These are phyloP conservation scores for Sinapis alba DNA, from an alignment of 441 rosid species.

Conservation along the genomic window DNA sequence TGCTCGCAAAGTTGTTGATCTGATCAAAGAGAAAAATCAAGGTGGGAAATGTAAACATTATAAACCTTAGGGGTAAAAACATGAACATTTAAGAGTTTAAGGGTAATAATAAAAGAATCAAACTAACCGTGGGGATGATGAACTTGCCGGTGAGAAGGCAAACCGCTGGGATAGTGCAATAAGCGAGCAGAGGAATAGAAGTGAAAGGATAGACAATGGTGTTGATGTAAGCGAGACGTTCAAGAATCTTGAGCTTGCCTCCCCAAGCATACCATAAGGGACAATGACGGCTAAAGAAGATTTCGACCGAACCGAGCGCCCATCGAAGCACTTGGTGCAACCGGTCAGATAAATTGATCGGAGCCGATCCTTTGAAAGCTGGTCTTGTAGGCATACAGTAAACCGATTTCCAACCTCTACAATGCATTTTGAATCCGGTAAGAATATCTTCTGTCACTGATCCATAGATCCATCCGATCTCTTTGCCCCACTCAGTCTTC, in stretches of 20 bases:
- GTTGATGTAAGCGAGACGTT: conserved; percentile 85
- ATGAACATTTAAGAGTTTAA: background rate
- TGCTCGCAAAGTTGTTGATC: conserved; percentile 76
- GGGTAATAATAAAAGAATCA: background rate
- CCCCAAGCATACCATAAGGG: conserved; percentile 95
- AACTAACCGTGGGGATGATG: conserved; percentile 80
- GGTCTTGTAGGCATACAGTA: conserved; percentile 79
- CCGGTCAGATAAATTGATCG: conserved; percentile 88
- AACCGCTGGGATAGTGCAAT: conserved; percentile 80
- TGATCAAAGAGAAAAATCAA: conserved; percentile 37
- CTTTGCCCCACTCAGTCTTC: conserved; percentile 92
- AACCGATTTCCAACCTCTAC: conserved; percentile 92
- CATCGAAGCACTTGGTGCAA: conserved; percentile 91
- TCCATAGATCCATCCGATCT: conserved; percentile 99
- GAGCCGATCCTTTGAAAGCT: conserved; percentile 92
- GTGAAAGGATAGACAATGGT: conserved; percentile 92
- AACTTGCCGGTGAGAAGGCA: conserved; percentile 95
- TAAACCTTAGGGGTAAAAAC: background rate
- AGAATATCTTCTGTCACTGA: conserved; percentile 88
- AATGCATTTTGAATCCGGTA: conserved; percentile 94
- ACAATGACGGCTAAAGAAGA: conserved; percentile 88
- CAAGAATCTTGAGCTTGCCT: conserved; percentile 80
- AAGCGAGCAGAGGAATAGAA: conserved; percentile 83
- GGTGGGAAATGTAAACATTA: background rate
- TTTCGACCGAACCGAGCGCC: conserved; percentile 95